Base-by-base conservation (phyloP, 169 alveolate species). In the Toxoplasma gondii region DNA sequence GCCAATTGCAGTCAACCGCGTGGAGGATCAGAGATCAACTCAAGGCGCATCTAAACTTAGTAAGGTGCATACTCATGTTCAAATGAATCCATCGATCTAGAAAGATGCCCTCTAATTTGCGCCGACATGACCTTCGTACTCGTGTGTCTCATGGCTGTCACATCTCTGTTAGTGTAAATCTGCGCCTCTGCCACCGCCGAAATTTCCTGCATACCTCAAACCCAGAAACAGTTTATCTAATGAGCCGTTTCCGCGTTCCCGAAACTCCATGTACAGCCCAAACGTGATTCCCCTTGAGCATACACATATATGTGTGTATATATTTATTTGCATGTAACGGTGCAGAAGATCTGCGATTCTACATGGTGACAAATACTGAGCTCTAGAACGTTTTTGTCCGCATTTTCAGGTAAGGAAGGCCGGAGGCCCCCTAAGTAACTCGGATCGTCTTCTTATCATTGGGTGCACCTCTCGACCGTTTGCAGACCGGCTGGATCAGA, bases 391-490 rank as follows among this genome's bases (percentile, higher is more conserved):
- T 4, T 12, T 12, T 49, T 12, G 58, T 64, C n/a, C 22, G 34
- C 74, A 34, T 54, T n/a, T 80, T 24, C 88, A 80, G 90, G 90
- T 91, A 4, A 54, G 39, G 43, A 88, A 88, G 78, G 80, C 95
- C 74, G 87, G 92, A 12, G 94, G 58, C 7, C 90, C 88, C 58
- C 82, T 91, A 86, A 92, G 88, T 31, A 93, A 82, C 83, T 93
- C 96, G 36, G 97, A 97, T 91, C 97, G 98, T 95, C 97, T 98
- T 27, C 96, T 97, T 43, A 95, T 97, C 96, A 96, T 98, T 53
- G 99, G 99, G 27, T 95, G 98, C 95, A 96, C 99, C 17, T 96
- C 97, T 80, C 96, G 96, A 91, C 99, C 99, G 19, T 95, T 94
- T 88, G 97, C 97, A 4, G 98, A 97, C 36, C 95, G 96, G 54